Conservation (phyloP, 345 rosid species). For the Aethionema arabicum region DNA sequence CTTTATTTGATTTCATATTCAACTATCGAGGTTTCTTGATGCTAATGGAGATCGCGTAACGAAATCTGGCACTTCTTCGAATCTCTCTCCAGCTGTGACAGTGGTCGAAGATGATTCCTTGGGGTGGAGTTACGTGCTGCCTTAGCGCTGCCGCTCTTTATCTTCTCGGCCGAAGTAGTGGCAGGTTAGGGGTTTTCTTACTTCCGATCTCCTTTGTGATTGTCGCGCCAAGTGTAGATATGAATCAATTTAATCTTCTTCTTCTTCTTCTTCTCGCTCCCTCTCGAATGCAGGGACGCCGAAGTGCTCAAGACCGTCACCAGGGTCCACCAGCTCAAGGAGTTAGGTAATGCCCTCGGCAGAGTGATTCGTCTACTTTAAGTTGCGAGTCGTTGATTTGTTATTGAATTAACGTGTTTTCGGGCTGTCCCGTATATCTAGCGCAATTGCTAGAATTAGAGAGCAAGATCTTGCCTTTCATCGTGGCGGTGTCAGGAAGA, state of each 20-base stretch:
- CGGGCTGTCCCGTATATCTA: slow-evolving; percentile 36
- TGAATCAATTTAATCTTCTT: neutral
- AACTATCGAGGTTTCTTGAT: no score
- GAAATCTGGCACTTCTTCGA: no score
- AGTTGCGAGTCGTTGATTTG: neutral
- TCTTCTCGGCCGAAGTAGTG: slow-evolving; percentile 89
- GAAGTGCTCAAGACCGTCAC: slow-evolving; percentile 73
- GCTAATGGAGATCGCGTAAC: no score
- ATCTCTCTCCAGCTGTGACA: no score
- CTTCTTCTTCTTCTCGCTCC: neutral
- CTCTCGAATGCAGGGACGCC: slow-evolving; percentile 59
- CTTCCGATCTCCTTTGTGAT: slow-evolving; percentile 13
- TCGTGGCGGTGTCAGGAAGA: slow-evolving; percentile 85
- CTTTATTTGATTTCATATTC: no score
- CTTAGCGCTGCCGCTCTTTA: slow-evolving; percentile 84
- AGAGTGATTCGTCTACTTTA: neutral
- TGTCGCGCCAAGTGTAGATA: neutral
- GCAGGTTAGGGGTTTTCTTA: slow-evolving; percentile 48
- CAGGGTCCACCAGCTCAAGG: slow-evolving; percentile 76
- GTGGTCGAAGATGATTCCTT: slow-evolving; percentile 58
- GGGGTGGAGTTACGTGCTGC: slow-evolving; percentile 92
- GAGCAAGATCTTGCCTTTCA: slow-evolving; percentile 64
- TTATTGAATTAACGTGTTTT: neutral
- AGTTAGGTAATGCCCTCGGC: slow-evolving; percentile 52
- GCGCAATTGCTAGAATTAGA: slow-evolving; percentile 82